Base-by-base conservation (phyloP, 192 early-diverging fungal species). In the Irineochytrium annulatum region DNA sequence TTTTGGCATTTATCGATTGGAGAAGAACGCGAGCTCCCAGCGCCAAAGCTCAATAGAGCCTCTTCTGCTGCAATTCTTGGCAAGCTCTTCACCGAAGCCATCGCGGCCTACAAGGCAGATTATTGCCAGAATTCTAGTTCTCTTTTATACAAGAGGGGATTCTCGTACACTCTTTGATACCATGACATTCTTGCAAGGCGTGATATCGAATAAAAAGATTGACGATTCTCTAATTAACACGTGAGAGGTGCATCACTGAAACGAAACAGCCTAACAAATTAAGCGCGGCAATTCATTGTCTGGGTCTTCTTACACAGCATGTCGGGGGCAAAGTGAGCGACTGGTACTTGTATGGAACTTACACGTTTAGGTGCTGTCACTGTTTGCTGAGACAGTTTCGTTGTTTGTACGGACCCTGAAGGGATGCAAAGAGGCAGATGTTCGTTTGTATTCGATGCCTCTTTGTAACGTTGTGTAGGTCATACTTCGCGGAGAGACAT, bases 91-190 rank as follows among this genome's bases (percentile, higher is more conserved):
- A 20, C 83, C 86, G 24, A 77, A 83, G 68, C 86, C 87, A 16
- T 72, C 80, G 16, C 73, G 84, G 37, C 87, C 89, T 24, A 76
- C 89, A 67, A 74, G 86, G 24, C 70, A 84, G 44, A 60, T 93
- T 34, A 86, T 93, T 60, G 77, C 84, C 17, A 65, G 87, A 54
- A 84, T 86, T 60, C 86, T 87, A 55, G 76, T 80, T 22, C 59
- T 77, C 17, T 62, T 94, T 22, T 94, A 89, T 65, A 74, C 77
- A 28, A 77, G 84, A 27, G 90, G 89, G n/a, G 90, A 89, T 34
- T 76, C 83, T 6, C 67, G 89, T 37, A 87, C 85, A 0, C 61
- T 91, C 6, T 91, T 93, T 51, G 90, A 92, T 69, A 89, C 87
- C 3, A 60, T 94, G 0, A 79, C 81, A 29, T 76, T 77, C 2